Evolutionary conservation across 371 early-diverging fungal genomes (phyloP).

Genomic region (Neoconidiobolus thromboides): DNA sequence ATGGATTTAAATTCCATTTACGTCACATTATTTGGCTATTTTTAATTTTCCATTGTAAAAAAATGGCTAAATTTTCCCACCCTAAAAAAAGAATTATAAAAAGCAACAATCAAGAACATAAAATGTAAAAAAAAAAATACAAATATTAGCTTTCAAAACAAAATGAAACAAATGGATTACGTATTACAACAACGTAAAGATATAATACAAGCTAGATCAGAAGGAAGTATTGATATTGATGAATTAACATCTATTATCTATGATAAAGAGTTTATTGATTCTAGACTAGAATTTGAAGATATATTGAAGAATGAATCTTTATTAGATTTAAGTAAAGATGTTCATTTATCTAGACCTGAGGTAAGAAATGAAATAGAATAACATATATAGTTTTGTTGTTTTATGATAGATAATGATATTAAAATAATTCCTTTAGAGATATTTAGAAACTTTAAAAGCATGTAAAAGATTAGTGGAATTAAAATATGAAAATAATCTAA

Average conservation of each 20-base stretch:
- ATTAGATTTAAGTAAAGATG: neutral
- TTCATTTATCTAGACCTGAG: neutral
- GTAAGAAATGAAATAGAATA: neutral
- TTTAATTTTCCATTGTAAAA: too few relatives aligned
- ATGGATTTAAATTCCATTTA: too few relatives aligned
- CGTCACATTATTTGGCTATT: too few relatives aligned
- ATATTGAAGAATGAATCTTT: neutral
- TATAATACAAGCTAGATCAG: neutral
- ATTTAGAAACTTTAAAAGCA: neutral
- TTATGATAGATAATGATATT: neutral
- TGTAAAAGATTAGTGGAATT: neutral
- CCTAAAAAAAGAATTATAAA: too few relatives aligned
- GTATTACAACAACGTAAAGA: neutral
- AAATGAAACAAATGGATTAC: too few relatives aligned
- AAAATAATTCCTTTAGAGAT: neutral
- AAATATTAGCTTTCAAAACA: too few relatives aligned
- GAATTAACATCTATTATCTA: neutral
- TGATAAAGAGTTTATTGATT: neutral
- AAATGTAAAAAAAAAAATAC: too few relatives aligned
- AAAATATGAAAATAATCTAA: neutral
- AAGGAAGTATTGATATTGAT: neutral
- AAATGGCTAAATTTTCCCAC: too few relatives aligned
- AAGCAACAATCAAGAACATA: too few relatives aligned
- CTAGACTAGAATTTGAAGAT: too few relatives aligned
- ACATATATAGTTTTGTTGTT: neutral